Evolutionary conservation across 345 rosid species (phyloP).

Genomic region (Sisymbrium altissimum): DNA sequence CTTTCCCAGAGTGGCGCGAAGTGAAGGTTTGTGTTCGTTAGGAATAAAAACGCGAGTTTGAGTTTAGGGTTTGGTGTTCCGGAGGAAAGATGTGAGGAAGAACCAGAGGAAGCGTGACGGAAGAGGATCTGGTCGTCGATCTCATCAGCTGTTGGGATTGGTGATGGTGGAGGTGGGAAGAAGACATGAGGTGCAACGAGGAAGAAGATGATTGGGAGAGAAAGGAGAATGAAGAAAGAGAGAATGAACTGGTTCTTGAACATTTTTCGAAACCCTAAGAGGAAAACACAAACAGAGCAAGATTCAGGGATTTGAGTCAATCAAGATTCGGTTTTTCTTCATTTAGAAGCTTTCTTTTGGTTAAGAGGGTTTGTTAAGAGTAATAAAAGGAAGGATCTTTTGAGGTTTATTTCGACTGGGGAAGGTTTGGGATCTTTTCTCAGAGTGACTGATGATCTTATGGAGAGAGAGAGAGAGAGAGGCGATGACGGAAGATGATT

Average conservation of each 20-base stretch:
- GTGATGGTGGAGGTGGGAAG: background rate
- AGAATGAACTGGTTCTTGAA: background rate
- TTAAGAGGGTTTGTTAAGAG: background rate
- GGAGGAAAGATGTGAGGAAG: background rate
- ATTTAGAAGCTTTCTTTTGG: background rate
- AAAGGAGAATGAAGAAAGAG: background rate
- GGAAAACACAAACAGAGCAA: background rate
- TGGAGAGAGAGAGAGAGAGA: background rate
- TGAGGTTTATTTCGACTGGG: no score
- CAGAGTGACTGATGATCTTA: background rate
- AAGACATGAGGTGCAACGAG: background rate
- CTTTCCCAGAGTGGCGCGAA: conserved; percentile 12
- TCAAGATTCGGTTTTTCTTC: background rate
- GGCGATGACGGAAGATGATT: background rate
- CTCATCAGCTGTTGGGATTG: conserved; percentile 4
- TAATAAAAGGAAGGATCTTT: background rate
- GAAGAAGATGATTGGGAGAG: conserved; percentile 14
- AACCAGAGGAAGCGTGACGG: background rate
- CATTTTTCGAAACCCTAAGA: background rate
- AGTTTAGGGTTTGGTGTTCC: background rate
- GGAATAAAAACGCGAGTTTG: conserved; percentile 4
- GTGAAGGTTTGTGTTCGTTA: conserved; percentile 6
- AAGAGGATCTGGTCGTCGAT: conserved; percentile 16
- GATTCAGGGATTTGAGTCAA: background rate
- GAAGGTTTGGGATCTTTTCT: background rate